Evolutionary conservation across 169 alveolate species (phyloP), one percentile per base, ranked within the genome.

Genomic region (Theileria luwenshuni): DNA sequence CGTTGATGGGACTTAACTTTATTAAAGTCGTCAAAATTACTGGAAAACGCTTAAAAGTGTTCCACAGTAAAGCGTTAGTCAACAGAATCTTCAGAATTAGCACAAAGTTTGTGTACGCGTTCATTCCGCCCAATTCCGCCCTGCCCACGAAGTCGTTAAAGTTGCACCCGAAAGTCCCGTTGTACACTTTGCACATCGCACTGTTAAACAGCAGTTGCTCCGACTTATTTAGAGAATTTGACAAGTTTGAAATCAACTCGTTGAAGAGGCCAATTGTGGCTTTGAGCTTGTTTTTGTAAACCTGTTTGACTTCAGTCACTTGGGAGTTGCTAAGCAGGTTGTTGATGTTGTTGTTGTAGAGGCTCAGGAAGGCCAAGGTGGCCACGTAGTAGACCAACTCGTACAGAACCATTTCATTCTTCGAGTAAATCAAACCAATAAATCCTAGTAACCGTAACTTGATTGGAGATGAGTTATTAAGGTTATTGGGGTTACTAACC

Each of bases 1-100:
- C 35, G 35, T 21, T 49, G n/a, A 49, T 67, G 15, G 87, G 87
- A n/a, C 77, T 41, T 38, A 79, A 8, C 48, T 43, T 70, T 32
- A 79, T 41, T 25, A 79, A 41, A 19, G 62, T 7, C 32, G 28
- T 63, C 51, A 79, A 10, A 17, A 79, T 48, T 42, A 76, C 25
- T 25, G 87, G 72, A 30, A 60, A 49, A 48, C n/a, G 63, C 28
- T 69, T 69, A 35, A 79, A 45, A 38, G 48, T 72, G n/a, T 54
- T 45, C 56, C 58, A 71, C 32, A 68, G 28, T 13, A 68, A 19
- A 17, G 30, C 15, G 60, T 54, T 64, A 7, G 58, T 61, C 49
- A 79, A 42, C 51, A 79, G 19, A 2, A 64, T 51, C 32, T 79
- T 77, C 27, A 79, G 58, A 7, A 64, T 58, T 48, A 67, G 48